Evolutionary conservation across 2,329 filamentous ascomycete genomes (phyloP).

Genomic region (Didymella keratinophila): DNA sequence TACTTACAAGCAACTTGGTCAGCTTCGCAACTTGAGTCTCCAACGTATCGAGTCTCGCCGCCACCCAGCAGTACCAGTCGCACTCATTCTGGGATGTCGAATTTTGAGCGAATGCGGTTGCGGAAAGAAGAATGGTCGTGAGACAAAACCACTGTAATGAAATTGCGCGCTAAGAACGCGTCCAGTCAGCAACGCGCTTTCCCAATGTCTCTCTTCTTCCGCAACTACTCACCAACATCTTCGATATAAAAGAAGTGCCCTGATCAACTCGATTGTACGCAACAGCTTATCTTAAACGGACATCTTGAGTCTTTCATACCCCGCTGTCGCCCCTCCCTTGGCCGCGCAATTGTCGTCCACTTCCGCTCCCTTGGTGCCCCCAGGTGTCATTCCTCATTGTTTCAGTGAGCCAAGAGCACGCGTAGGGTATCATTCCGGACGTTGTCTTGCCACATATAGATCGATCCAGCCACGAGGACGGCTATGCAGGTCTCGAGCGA

Average conservation of each 20-base stretch:
- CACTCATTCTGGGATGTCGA: constrained; percentile 11
- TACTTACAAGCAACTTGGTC: constrained; percentile 15
- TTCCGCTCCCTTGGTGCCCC: constrained; percentile 22
- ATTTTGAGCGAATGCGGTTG: constrained; percentile 12
- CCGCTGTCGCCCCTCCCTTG: constrained; percentile 21
- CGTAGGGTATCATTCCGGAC: constrained; percentile 24
- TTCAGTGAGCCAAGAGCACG: constrained; percentile 15
- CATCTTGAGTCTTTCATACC: constrained; percentile 15
- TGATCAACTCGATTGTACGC: constrained; percentile 9
- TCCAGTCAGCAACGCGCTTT: constrained; percentile 14
- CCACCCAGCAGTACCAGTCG: constrained; percentile 19
- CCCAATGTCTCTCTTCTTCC: background rate
- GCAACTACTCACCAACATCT: constrained; percentile 24
- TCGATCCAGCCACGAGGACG: constrained; percentile 18
- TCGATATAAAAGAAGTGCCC: constrained; percentile 14
- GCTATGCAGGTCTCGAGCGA: constrained; percentile 14
- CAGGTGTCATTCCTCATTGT: constrained; percentile 25
- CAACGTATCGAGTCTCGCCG: constrained; percentile 8
- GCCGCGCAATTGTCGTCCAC: constrained; percentile 8
- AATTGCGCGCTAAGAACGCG: constrained; percentile 14
- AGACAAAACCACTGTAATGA: constrained; percentile 22
- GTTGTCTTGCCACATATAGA: constrained; percentile 19
- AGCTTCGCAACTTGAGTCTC: constrained; percentile 9
- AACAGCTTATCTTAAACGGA: constrained; percentile 6
- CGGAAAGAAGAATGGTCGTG: constrained; percentile 15